These are phyloP conservation scores for Saccharomyces hybrid DNA, from an alignment of 1,139 yeast species.

Conservation along the genomic window DNA sequence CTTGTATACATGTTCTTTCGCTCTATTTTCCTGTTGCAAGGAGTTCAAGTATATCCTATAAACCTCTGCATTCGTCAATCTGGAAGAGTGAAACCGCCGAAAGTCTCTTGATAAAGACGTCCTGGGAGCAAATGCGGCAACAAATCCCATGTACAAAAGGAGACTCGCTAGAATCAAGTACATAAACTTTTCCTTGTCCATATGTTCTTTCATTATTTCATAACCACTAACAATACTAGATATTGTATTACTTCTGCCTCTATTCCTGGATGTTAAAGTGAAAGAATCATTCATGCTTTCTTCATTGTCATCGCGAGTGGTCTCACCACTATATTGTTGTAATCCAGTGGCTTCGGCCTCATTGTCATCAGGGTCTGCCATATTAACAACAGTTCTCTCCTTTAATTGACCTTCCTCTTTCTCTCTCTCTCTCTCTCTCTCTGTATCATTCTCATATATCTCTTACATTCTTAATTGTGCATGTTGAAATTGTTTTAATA, in stretches of 20 bases:
- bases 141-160: constrained; percentile 39
- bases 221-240: constrained; percentile 27
- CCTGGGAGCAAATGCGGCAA: constrained; percentile 73
- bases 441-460: background rate
- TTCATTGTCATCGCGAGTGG: background rate
- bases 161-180: constrained; percentile 30
- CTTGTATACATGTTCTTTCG: constrained; percentile 34
- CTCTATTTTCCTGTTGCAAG: constrained; percentile 31
- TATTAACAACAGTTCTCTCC: background rate
- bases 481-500: background rate
- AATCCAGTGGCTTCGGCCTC: background rate
- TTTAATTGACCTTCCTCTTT: background rate
- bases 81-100: constrained; percentile 62
- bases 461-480: background rate
- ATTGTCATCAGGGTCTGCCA: background rate
- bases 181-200: constrained; percentile 48
- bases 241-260: constrained; percentile 28
- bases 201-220: constrained; percentile 45
- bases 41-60: constrained; percentile 42
- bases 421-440: too few relatives aligned
- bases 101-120: constrained; percentile 82
- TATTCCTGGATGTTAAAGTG: constrained; percentile 8
- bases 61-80: constrained; percentile 53
- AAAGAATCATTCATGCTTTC: constrained; percentile 5
- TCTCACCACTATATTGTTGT: background rate